Evolutionary conservation across 345 rosid genomes (phyloP), one percentile per base, ranked within the genome.

Genomic region (Hibiscus trionum): DNA sequence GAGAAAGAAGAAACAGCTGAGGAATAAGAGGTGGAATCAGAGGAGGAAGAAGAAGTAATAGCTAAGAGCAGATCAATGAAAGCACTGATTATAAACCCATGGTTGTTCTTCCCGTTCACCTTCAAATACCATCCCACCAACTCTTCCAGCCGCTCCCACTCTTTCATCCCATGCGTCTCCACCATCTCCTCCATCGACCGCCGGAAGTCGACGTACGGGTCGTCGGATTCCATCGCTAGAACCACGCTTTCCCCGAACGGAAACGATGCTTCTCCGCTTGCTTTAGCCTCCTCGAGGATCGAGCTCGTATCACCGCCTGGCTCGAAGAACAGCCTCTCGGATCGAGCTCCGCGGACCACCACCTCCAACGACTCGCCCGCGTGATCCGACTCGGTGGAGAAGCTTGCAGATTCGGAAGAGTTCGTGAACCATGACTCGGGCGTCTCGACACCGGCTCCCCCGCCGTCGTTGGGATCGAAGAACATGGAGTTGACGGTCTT

Each of bases 131-230:
- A 89, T 0, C 85, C 84, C 66, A 95, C 73, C 80, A 95, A 65
- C 78, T 92, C 89, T 76, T 92, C 96, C 53, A 95, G 80, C 27
- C 86, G 69, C 5, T 77, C 90, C 97, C 97, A 88, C 16, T 90
- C 96, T 72, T 88, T 83, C 73, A 90, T 59, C 47, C 85, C 86
- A 69, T 87, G 84, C 29, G 82, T 77, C 77, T 85, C 84, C 74
- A 90, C 97, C 93, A 95, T 95, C 75, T 90, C 90, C 82, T 90
- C 97, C 97, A 95, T 95, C 0, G 97, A 90, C n/a, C 80, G 78
- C 77, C 85, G 84, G 78, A 95, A 95, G 69, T 95, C 99, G 4
- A 58, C 31, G 58, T 92, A 90, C 0, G 98, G 99, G 61, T 92
- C 84, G 33, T 83, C 91, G 0, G 99, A 90, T 53, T 92, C 96